A percentile compares a stretch with the other conserved stretches of the same genome.
Conservation (phyloP, 2,329 filamentous ascomycete genomes). For the Cladosporium sphaerospermum region DNA sequence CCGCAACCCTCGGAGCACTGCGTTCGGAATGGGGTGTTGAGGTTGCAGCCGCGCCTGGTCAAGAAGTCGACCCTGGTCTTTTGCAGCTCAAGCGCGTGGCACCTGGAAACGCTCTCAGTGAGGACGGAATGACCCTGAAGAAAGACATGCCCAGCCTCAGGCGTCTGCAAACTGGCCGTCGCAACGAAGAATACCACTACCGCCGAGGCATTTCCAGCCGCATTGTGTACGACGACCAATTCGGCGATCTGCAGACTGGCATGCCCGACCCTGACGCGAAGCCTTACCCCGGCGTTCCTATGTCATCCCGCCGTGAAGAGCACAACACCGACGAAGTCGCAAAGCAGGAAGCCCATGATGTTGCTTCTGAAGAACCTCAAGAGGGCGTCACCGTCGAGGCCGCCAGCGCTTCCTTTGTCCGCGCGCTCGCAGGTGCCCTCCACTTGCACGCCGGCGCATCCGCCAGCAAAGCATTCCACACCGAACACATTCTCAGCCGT, state of each 20-base stretch:
- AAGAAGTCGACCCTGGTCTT: conserved; percentile 85
- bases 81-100: conserved; percentile 64
- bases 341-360: conserved; percentile 10
- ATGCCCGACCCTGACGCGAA: conserved; percentile 14
- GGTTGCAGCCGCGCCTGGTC: conserved; percentile 74
- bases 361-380: conserved; percentile 2
- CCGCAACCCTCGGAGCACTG: conserved; percentile 65
- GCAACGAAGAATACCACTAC: conserved; percentile 48
- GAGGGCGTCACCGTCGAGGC: conserved; percentile 43
- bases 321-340: conserved; percentile 7
- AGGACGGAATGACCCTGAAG: conserved; percentile 22
- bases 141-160: conserved; percentile 25
- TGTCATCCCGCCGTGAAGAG: neutral
- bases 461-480: conserved; percentile 75
- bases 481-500: conserved; percentile 64
- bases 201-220: conserved; percentile 68
- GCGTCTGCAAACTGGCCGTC: conserved; percentile 31
- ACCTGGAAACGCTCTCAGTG: conserved; percentile 36
- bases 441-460: conserved; percentile 78
- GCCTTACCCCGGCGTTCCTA: conserved; percentile 6
- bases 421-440: conserved; percentile 75
- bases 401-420: conserved; percentile 71
- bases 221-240: conserved; percentile 76
- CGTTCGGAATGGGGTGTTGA: conserved; percentile 89
- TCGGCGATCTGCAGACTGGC: conserved; percentile 57